phyloP scores from a whole-genome alignment of 257 asterid species.

The Scutellaria barbata region DNA sequence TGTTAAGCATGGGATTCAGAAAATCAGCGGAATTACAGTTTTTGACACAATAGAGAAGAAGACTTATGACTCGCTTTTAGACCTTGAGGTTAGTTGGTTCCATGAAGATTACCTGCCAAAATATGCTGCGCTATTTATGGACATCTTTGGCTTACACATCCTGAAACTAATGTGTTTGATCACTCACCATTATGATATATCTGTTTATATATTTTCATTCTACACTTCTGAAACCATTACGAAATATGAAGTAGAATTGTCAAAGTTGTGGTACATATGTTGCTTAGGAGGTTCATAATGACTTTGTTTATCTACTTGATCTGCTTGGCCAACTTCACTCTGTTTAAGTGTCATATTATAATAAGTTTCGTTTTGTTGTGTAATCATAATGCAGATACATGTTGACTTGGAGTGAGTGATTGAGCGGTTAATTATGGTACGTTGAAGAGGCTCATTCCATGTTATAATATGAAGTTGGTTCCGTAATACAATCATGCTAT shows the following conservation, averaged over 20 bases:
- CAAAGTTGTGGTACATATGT: not conserved
- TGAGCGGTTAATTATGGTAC: not conserved
- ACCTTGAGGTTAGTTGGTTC: constrained; percentile 70
- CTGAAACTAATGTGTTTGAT: not conserved
- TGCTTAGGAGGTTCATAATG: not conserved
- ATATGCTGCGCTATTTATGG: not conserved
- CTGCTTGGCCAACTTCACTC: not conserved
- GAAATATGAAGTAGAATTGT: constrained; percentile 21
- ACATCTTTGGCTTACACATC: not conserved
- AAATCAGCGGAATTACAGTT: constrained; percentile 81
- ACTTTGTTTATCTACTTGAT: not conserved
- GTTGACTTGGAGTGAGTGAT: constrained; percentile 48
- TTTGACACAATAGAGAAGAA: constrained; percentile 85
- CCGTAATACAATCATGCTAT: not conserved
- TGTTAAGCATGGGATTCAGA: constrained; percentile 87
- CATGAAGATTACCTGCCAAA: not conserved
- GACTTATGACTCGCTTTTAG: constrained; percentile 76
- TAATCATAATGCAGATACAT: constrained; percentile 49
- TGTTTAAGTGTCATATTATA: not conserved
- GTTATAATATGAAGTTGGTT: constrained; percentile 23
- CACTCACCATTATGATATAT: not conserved
- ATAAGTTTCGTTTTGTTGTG: not conserved
- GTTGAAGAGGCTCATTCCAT: constrained; percentile 26
- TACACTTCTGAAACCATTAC: constrained; percentile 5
- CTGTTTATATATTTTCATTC: not conserved